phyloP scores from a whole-genome alignment of 148 eudicot genomes.

The Vaccinium vitisidaea region DNA sequence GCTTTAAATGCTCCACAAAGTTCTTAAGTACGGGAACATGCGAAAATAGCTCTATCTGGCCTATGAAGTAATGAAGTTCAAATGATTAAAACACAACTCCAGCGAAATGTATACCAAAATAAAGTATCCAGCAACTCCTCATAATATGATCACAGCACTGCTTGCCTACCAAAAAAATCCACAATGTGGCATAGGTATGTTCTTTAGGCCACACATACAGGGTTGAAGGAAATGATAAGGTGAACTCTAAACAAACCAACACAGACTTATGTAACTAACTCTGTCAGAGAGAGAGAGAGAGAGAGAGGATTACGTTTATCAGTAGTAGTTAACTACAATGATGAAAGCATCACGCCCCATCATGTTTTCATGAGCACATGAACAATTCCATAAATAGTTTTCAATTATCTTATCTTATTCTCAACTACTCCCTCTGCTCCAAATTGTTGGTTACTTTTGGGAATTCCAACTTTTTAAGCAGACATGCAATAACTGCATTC shows the following conservation, averaged over 20 bases:
- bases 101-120: not conserved
- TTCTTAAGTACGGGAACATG: constrained; percentile 88
- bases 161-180: not conserved
- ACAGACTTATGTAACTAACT: not conserved
- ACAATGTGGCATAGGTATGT: not conserved
- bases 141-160: not conserved
- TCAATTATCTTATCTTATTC: too few relatives aligned
- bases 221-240: not conserved
- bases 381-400: too few relatives aligned
- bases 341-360: not conserved
- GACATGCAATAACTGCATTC: too few relatives aligned
- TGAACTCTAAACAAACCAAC: not conserved
- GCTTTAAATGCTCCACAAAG: constrained; percentile 84
- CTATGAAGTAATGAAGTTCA: constrained; percentile 27
- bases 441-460: too few relatives aligned
- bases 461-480: too few relatives aligned
- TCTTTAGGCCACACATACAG: not conserved
- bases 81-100: not conserved
- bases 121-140: not conserved
- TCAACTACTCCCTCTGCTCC: not conserved
- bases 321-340: not conserved
- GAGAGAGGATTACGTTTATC: not conserved
- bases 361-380: not conserved
- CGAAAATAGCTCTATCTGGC: constrained; percentile 94
- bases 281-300: not conserved